Evolutionary conservation across 176 grass and related monocot species (phyloP), one percentile per base, ranked within the genome.

Genomic region (Hyparrhenia diplandra): DNA sequence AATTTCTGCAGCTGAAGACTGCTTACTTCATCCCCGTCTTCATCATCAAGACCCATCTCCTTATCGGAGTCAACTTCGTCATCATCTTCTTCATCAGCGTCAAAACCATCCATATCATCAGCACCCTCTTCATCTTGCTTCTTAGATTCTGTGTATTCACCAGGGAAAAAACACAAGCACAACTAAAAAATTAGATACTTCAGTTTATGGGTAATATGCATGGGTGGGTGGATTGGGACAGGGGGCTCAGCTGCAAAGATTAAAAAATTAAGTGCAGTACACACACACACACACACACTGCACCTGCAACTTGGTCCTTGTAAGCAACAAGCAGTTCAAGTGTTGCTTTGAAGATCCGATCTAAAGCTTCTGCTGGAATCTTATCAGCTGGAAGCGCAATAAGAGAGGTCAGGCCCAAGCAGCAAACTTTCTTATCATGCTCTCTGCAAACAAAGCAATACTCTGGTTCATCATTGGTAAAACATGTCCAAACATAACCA

Each of bases 221-320:
- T 35, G 17, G 16, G 17, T 37, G 31, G 32, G 11, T 75, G 30
- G 31, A 21, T 57, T n/a, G 13, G 34, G n/a, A 10, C 5, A 0
- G 30, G 34, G 11, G 34, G 13, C 35, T 5, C 54, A 42, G 25
- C 32, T 27, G 14, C 36, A 62, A 12, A 3, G 2, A 20, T 30
- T 16, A 80, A 57, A 63, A 20, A 69, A 69, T 3, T 55, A 55
- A 46, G 52, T 18, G 66, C 61, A 62, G n/a, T 27, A 34, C 27
- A 81, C 46, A 58, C 9, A 14, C 25, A 75, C 75, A 36, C 30
- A 58, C n/a, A 14, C 27, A 80, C 75, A 46, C 39, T 67, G 34
- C 51, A 95, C 93, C 93, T 90, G 85, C 89, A 87, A 95, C 89
- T 95, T 95, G 93, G 37, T 92, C 85, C 80, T 92, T 95, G 49